Evolutionary conservation across 2,329 filamentous ascomycete genomes (phyloP), one percentile per base, ranked within the genome.

Genomic region (Blastomyces parvus): DNA sequence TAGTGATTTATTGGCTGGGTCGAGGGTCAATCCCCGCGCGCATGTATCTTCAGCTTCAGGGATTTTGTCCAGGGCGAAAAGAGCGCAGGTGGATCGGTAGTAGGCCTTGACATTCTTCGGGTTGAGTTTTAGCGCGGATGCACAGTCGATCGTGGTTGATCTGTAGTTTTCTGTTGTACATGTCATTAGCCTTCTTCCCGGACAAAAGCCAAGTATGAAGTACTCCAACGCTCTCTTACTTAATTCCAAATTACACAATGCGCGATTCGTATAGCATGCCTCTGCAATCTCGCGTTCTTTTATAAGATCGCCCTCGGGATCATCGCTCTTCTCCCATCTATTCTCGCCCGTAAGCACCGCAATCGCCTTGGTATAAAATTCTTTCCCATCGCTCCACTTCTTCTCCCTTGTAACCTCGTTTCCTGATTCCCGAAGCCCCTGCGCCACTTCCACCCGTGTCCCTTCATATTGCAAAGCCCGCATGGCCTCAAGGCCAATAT

Each of bases 381-480:
- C 91, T 72, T 88, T 88, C 3, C 92, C 94, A 74, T 97, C 91
- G 33, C 76, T 80, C 86, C 88, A 96, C 58, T 85, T 81, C 74
- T 86, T 87, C 62, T 82, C 81, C 69, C 83, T 82, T 72, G 95
- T 96, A 71, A 85, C 87, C 70, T 97, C 93, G 74, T 99, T 99
- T 42, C 94, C 94, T 68, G 91, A 89, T 73, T 93, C 88, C 70
- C 94, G 91, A 79, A 97, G 97, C 67, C 90, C 90, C 55, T 83
- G 78, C 25, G 87, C 89, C 66, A 96, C 88, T 74, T 97, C 93
- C 11, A 87, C 82, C 59, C 90, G 86, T 9, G 91, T 92, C 25
- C 94, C 95, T 78, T 99, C 94, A 73, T 97, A 96, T 38, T 91
- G 90, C 48, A 99, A 80, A 0, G 94, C 93, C 73, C 90, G 88